These are phyloP conservation scores for Rhodotorula sp. DNA, from an alignment of 1,284 basidiomycete genomes.

Conservation along the genomic window DNA sequence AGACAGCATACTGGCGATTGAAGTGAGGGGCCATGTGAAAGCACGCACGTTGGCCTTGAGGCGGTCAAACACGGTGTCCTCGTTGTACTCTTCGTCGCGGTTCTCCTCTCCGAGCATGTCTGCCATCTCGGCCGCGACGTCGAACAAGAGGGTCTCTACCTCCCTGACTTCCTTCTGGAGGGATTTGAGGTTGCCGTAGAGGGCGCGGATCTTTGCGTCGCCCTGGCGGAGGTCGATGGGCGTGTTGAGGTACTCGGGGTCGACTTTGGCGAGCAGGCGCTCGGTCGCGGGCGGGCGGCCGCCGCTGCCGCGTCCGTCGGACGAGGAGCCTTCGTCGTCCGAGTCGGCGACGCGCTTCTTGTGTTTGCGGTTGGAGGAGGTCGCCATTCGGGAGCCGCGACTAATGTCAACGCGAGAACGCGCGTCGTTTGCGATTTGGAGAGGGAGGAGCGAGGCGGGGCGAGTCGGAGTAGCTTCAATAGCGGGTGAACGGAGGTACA, in stretches of 20 bases:
- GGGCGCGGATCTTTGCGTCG: conserved; percentile 9
- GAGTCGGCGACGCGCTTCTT: conserved; percentile 10
- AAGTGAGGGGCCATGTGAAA: not conserved
- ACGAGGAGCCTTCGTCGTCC: conserved; percentile 3
- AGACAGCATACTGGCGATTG: not conserved
- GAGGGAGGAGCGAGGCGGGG: not conserved
- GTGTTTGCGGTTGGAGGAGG: not conserved
- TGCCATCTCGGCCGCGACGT: conserved; percentile 23
- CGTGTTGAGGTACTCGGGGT: conserved; percentile 32
- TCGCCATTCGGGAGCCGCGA: not conserved
- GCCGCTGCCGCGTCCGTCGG: not conserved
- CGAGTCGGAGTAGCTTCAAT: not conserved
- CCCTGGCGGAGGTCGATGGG: conserved; percentile 26
- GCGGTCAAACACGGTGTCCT: conserved; percentile 7
- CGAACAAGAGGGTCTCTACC: not conserved
- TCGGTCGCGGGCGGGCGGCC: conserved; percentile 6
- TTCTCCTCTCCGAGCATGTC: conserved; percentile 8
- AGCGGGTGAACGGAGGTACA: too few species aligned
- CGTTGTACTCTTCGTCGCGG: conserved; percentile 14
- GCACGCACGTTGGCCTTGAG: conserved; percentile 24
- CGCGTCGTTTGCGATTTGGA: not conserved
- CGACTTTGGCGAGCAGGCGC: conserved; percentile 21
- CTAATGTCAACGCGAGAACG: not conserved
- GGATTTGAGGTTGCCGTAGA: not conserved
- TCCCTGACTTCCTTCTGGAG: conserved; percentile 6